These are phyloP conservation scores for Scedosporium minutisporum DNA, from an alignment of 2,329 filamentous ascomycete genomes.

Conservation along the genomic window DNA sequence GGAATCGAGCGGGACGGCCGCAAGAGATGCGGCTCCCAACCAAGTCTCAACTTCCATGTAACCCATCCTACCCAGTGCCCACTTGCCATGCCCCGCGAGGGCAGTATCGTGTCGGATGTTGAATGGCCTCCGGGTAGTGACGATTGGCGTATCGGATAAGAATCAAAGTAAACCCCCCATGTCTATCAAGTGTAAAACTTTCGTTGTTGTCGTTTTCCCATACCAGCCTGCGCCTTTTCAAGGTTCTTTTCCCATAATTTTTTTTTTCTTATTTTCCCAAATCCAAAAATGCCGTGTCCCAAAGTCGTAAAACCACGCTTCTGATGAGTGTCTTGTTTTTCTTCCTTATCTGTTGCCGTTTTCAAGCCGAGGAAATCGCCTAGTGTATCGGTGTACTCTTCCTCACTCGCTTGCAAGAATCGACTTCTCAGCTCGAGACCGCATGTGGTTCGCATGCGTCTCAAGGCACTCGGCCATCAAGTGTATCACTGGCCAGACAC, in stretches of 20 bases:
- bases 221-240: background rate
- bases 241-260: background rate
- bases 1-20: background rate
- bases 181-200: background rate
- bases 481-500: conserved; percentile 67
- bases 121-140: background rate
- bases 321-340: background rate
- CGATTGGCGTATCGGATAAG: background rate
- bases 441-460: conserved; percentile 42
- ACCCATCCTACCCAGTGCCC: background rate
- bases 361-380: too few species aligned
- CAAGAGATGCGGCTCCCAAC: background rate
- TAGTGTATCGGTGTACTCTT: background rate
- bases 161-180: background rate
- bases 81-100: background rate
- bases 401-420: conserved; percentile 6
- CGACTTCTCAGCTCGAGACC: conserved; percentile 42
- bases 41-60: background rate
- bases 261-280: background rate
- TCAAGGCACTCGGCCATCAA: conserved; percentile 47
- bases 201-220: background rate
- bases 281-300: background rate
- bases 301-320: background rate
- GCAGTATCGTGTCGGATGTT: background rate
- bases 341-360: too few species aligned